Conservation (phyloP, 2,329 filamentous ascomycete species). For the Plectosphaerella cucumerina region DNA sequence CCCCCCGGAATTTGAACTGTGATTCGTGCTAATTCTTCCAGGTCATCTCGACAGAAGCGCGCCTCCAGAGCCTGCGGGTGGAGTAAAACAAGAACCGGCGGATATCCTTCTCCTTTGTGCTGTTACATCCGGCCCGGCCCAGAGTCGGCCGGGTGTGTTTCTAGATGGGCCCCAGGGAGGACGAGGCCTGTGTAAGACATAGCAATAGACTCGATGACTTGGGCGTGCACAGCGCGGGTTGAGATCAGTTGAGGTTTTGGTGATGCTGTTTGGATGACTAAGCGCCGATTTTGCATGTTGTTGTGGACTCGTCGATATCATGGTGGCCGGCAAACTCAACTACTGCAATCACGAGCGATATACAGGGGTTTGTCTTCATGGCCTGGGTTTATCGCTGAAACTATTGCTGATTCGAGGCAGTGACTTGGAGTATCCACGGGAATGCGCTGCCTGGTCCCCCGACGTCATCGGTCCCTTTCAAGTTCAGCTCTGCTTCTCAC, state of each 20-base stretch:
- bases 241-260: no score
- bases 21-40: constrained; percentile 28
- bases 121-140: constrained; percentile 20
- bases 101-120: constrained; percentile 24
- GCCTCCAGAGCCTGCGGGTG: constrained; percentile 80
- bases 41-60: constrained; percentile 87
- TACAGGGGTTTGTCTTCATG: no score
- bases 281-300: no score
- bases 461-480: background rate
- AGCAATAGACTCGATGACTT: constrained; percentile 21
- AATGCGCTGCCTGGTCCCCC: no score
- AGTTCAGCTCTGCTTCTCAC: background rate
- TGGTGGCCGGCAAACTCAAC: no score
- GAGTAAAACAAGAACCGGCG: constrained; percentile 50
- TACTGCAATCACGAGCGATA: no score
- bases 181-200: constrained; percentile 27
- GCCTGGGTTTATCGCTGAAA: no score
- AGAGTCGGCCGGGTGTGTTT: constrained; percentile 19
- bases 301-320: background rate
- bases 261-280: no score
- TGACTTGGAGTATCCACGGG: no score
- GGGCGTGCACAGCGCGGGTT: background rate
- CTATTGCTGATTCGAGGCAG: no score
- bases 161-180: constrained; percentile 15
- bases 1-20: constrained; percentile 7